A percentile compares a stretch with the other conserved stretches of the same genome.
Evolutionary conservation across 83 land plant species (phyloP).

Genomic region (Picea mariana): DNA sequence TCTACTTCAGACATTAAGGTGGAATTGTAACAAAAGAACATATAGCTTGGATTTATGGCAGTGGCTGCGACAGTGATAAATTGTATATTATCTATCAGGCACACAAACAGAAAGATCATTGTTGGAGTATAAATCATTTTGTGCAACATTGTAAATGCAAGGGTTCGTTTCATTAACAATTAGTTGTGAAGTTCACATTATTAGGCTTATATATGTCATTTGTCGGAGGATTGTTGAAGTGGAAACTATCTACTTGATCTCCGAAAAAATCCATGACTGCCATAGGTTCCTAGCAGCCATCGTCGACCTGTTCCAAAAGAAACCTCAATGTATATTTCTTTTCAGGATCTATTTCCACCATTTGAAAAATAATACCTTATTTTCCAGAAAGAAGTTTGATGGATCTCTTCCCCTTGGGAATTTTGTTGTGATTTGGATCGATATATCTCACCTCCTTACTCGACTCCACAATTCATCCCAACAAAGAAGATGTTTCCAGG

Average conservation of each 20-base stretch:
- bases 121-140: no score
- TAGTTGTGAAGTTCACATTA: conserved; percentile 43
- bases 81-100: no score
- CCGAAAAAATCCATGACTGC: conserved; percentile 71
- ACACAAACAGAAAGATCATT: no score
- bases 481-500: no score
- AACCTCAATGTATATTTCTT: conserved; percentile 52
- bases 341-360: conserved; percentile 53
- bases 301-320: conserved; percentile 45
- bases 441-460: no score
- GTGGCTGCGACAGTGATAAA: no score
- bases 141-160: no score
- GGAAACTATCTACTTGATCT: conserved; percentile 45
- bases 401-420: conserved; percentile 67
- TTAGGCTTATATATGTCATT: conserved; percentile 34
- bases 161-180: no score
- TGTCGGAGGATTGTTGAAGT: conserved; percentile 1
- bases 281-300: conserved; percentile 54
- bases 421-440: conserved; percentile 33
- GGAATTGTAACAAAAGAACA: neutral
- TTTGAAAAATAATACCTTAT: conserved; percentile 71
- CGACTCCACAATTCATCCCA: no score
- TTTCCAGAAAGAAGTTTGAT: conserved; percentile 67
- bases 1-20: neutral
- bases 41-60: neutral